Percentiles rank a stretch among this genome's conserved stretches.
phyloP scores from a whole-genome alignment of 768 basidiomycete species.

The Psilocybe cyanescens region DNA sequence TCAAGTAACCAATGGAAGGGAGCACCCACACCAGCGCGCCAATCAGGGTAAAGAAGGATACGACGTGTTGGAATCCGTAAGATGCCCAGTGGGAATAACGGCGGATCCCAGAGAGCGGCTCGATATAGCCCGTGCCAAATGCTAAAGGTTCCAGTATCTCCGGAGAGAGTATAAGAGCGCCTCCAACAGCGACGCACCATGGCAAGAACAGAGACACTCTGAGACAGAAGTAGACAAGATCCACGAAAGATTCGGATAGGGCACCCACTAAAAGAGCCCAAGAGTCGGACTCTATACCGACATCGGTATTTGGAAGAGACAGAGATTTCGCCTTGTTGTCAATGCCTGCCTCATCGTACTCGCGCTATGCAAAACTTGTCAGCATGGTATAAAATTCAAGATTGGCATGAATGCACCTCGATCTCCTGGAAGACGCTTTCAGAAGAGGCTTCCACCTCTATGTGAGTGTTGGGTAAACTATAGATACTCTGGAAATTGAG shows the following conservation, averaged over 20 bases:
- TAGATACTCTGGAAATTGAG: constrained; percentile 27
- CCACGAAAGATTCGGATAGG: constrained; percentile 12
- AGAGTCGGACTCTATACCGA: neutral
- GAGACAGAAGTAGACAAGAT: constrained; percentile 23
- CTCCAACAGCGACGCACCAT: constrained; percentile 50
- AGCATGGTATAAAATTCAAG: neutral
- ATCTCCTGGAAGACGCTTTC: constrained; percentile 2
- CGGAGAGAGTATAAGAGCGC: constrained; percentile 41
- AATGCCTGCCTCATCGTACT: neutral
- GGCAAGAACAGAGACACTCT: constrained; percentile 41
- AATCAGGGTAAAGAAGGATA: constrained; percentile 38
- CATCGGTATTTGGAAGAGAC: neutral
- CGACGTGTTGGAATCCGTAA: constrained; percentile 38
- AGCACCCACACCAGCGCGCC: constrained; percentile 30
- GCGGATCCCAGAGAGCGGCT: constrained; percentile 33
- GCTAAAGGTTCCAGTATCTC: constrained; percentile 37
- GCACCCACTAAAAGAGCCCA: neutral
- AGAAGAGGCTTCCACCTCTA: constrained; percentile 19
- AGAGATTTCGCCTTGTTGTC: neutral
- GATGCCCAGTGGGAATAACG: constrained; percentile 47
- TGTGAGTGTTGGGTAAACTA: constrained; percentile 31
- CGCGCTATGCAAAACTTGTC: neutral
- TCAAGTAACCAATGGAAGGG: constrained; percentile 27
- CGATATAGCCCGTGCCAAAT: constrained; percentile 37
- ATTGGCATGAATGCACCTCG: neutral